These are phyloP conservation scores for Aspergillus taichungensis DNA, from an alignment of 495 filamentous ascomycete genomes.

Conservation along the genomic window DNA sequence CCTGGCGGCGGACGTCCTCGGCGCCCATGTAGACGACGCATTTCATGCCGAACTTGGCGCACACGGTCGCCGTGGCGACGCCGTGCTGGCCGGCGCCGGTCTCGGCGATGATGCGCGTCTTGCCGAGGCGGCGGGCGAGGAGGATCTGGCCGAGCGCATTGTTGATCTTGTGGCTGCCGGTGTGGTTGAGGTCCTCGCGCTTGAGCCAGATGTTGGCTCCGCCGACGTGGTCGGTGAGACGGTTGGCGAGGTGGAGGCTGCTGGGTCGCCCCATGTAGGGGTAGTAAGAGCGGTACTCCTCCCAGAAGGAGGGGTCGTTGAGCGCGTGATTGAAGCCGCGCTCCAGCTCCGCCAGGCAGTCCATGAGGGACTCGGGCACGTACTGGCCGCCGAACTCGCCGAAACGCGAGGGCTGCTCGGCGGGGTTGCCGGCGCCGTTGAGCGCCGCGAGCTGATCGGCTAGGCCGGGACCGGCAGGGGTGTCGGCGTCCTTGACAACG, in stretches of 20 bases:
- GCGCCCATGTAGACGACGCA: constrained; percentile 96
- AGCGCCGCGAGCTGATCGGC: constrained; percentile 67
- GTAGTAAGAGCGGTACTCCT: constrained; percentile 94
- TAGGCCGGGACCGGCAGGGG: constrained; percentile 49
- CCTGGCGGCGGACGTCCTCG: constrained; percentile 87
- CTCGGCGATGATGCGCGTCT: constrained; percentile 91
- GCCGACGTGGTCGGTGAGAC: constrained; percentile 78
- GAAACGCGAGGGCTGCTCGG: constrained; percentile 70
- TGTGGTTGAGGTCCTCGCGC: constrained; percentile 86
- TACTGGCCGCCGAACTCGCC: constrained; percentile 99
- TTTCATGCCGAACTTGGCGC: constrained; percentile 91
- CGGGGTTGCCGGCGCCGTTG: constrained; percentile 44
- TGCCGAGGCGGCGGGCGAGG: constrained; percentile 71
- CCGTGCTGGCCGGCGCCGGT: constrained; percentile 96
- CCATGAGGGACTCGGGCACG: constrained; percentile 95
- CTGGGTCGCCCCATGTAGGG: constrained; percentile 95
- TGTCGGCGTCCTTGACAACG: constrained; percentile 54
- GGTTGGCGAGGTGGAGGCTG: constrained; percentile 78
- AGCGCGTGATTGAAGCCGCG: constrained; percentile 79
- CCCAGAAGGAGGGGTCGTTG: constrained; percentile 88
- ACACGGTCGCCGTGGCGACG: constrained; percentile 92
- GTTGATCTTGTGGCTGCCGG: constrained; percentile 91
- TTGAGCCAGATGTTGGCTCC: constrained; percentile 95
- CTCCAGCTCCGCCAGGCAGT: constrained; percentile 87
- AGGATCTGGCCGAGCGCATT: constrained; percentile 88